Percentiles rank a stretch among this genome's conserved stretches.
phyloP scores from a whole-genome alignment of 83 land plant genomes.

The Picea abies region DNA sequence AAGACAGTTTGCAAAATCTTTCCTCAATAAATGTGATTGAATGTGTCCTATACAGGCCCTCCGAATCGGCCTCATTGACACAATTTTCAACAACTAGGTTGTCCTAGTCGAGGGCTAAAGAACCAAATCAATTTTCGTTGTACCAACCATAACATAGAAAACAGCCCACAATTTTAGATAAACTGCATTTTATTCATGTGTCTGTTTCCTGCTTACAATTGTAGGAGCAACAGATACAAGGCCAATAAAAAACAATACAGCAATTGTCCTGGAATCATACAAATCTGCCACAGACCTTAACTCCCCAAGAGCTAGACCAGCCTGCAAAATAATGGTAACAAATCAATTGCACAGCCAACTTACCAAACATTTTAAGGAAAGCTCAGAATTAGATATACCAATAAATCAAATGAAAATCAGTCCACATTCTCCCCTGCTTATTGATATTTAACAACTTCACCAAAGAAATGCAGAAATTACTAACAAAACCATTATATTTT shows the following conservation, averaged over 20 bases:
- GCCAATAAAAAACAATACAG: too few species aligned
- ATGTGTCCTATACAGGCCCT: neutral
- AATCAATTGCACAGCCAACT: neutral
- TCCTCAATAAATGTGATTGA: neutral
- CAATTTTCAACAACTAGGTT: neutral
- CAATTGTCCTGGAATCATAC: too few species aligned
- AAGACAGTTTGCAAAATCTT: neutral
- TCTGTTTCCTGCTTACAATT: too few species aligned
- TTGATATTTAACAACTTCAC: neutral
- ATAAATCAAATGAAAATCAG: neutral
- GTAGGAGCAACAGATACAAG: too few species aligned
- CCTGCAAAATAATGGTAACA: constrained; percentile 43
- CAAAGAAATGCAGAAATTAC: neutral
- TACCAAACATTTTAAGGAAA: constrained; percentile 1
- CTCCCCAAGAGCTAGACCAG: constrained; percentile 82
- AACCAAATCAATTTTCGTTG: neutral
- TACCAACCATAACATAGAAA: neutral
- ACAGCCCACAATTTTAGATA: too few species aligned
- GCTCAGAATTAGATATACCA: neutral
- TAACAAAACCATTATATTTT: neutral
- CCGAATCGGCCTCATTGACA: neutral
- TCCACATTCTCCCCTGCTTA: neutral
- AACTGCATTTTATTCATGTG: too few species aligned
- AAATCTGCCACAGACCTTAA: neutral
- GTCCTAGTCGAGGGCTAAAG: neutral